These are phyloP conservation scores for Leptographium wingfieldii DNA, from an alignment of 2,329 filamentous ascomycete genomes.

Conservation along the genomic window DNA sequence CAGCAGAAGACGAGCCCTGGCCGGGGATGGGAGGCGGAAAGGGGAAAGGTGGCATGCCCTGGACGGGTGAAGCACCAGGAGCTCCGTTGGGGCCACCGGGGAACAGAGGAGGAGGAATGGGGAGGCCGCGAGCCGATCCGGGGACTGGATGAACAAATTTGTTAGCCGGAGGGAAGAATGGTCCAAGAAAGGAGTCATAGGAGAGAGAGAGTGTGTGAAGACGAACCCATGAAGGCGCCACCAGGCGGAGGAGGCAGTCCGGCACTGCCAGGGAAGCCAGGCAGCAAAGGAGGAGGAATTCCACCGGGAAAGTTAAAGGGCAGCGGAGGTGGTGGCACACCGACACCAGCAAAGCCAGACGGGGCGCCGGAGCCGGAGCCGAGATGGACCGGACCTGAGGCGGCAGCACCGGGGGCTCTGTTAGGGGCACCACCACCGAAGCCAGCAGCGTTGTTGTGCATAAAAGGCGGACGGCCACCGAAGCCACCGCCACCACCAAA, in stretches of 20 bases:
- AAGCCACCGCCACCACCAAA: conserved; percentile 25
- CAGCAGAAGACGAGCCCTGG: conserved; percentile 9
- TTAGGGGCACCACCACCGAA: neutral
- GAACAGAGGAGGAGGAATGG: conserved; percentile 34
- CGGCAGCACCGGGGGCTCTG: conserved; percentile 17
- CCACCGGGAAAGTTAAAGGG: conserved; percentile 23
- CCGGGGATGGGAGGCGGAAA: conserved; percentile 20
- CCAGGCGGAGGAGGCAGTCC: conserved; percentile 11
- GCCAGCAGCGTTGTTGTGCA: neutral
- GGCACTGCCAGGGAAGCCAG: conserved; percentile 9
- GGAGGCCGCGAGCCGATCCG: conserved; percentile 9
- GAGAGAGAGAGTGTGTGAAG: neutral
- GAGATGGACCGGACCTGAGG: conserved; percentile 10
- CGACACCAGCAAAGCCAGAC: neutral
- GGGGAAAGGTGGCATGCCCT: conserved; percentile 35
- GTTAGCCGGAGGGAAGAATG: neutral
- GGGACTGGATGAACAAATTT: neutral
- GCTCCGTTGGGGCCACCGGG: conserved; percentile 10
- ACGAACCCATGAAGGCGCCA: conserved; percentile 5
- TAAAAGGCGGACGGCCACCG: conserved; percentile 5
- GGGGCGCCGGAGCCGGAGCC: conserved; percentile 8
- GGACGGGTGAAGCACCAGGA: conserved; percentile 10
- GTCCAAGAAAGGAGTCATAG: neutral
- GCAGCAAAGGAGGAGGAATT: conserved; percentile 14
- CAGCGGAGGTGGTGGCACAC: conserved; percentile 24